Evolutionary conservation across 805 yeast genomes (phyloP).

Genomic region (Metschnikowia matae): DNA sequence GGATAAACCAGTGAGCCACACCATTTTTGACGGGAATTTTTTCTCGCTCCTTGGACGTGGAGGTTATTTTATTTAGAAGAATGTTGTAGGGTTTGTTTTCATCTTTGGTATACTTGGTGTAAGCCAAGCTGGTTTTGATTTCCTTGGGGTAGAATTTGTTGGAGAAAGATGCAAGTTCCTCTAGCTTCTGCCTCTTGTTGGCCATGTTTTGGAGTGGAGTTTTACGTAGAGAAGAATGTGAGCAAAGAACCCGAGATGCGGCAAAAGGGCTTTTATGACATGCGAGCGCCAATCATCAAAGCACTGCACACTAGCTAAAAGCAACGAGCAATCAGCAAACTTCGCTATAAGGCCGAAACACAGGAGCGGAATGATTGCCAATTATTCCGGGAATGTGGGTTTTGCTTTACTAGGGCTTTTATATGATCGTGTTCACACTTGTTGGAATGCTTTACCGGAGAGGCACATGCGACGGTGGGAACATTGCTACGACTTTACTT

Average conservation of each 20-base stretch:
- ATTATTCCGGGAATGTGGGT: background rate
- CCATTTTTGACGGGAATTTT: conserved; percentile 15
- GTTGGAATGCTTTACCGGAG: no score
- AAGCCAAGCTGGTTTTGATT: conserved; percentile 13
- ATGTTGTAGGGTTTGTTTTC: conserved; percentile 28
- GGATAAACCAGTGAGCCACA: conserved; percentile 45
- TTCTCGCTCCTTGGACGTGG: conserved; percentile 11
- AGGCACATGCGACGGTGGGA: no score
- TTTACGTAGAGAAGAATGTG: background rate
- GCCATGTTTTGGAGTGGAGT: conserved; percentile 6
- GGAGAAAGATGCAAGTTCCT: conserved; percentile 13
- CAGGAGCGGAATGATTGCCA: background rate
- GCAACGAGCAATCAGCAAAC: conserved; percentile 5
- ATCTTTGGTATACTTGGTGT: conserved; percentile 24
- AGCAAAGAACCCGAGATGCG: background rate
- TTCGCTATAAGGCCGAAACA: background rate
- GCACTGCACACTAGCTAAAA: background rate
- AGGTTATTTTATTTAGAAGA: conserved; percentile 13
- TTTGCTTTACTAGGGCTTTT: background rate
- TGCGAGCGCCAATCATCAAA: background rate
- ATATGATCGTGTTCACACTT: no score
- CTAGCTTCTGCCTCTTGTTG: conserved; percentile 15
- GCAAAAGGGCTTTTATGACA: background rate
- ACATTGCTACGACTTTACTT: no score
- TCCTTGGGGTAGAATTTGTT: conserved; percentile 13